phyloP scores from a whole-genome alignment of 768 basidiomycete species.

The Russula emetica region DNA sequence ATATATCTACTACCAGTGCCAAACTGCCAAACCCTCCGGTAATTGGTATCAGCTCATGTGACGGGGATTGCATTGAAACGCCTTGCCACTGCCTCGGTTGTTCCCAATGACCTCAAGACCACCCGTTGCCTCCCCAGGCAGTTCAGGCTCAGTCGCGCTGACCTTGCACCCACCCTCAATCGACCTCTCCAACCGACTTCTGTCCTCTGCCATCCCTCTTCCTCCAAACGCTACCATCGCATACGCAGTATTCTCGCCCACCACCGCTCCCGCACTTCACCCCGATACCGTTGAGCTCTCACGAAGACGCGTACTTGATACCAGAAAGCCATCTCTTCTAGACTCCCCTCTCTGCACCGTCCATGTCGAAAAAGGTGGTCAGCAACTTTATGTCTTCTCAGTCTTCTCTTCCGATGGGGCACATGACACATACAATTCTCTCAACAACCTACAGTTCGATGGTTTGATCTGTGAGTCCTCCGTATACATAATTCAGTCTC shows the following conservation, averaged over 20 bases:
- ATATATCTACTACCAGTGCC: neutral
- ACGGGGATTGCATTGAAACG: neutral
- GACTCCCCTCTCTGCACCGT: slow-evolving; percentile 52
- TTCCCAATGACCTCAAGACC: slow-evolving; percentile 32
- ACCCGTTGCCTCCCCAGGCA: slow-evolving; percentile 31
- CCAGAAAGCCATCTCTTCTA: slow-evolving; percentile 40
- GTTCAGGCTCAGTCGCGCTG: slow-evolving; percentile 33
- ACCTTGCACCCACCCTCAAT: slow-evolving; percentile 35
- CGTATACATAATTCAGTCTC: slow-evolving; percentile 2
- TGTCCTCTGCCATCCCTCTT: slow-evolving; percentile 46
- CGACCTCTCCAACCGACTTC: slow-evolving; percentile 39
- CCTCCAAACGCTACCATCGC: slow-evolving; percentile 43
- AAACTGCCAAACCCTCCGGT: neutral
- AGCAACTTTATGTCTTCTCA: slow-evolving; percentile 56
- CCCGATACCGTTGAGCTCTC: slow-evolving; percentile 52
- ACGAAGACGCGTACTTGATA: slow-evolving; percentile 45
- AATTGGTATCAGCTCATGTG: slow-evolving; percentile 15
- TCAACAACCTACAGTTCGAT: slow-evolving; percentile 44
- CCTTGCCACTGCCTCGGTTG: neutral
- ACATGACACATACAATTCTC: slow-evolving; percentile 33
- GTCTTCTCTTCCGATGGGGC: slow-evolving; percentile 39
- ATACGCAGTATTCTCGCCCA: slow-evolving; percentile 44
- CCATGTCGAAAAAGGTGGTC: slow-evolving; percentile 42
- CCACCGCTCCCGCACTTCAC: slow-evolving; percentile 30
- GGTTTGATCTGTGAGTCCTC: slow-evolving; percentile 48